These are phyloP conservation scores for Ceratocystis alfenasii DNA, from an alignment of 2,329 filamentous ascomycete genomes.

Conservation along the genomic window DNA sequence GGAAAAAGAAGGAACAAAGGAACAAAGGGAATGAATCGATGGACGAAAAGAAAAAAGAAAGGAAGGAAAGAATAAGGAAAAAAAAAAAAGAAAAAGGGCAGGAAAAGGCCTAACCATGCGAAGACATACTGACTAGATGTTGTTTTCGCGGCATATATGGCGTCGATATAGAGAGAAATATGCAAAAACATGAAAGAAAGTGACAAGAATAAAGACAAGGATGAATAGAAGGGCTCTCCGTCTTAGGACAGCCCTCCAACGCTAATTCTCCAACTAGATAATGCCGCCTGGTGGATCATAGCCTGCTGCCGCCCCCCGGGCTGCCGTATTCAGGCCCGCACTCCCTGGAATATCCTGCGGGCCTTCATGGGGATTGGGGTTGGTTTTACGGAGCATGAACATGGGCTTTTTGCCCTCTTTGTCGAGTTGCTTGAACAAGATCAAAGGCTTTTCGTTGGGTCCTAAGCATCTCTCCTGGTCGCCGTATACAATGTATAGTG, in stretches of 20 bases:
- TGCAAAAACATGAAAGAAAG: constrained; percentile 4
- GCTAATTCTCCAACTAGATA: constrained; percentile 33
- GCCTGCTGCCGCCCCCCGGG: constrained; percentile 35
- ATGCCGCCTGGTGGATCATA: constrained; percentile 51
- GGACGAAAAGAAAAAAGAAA: background rate
- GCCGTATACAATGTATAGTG: constrained; percentile 96
- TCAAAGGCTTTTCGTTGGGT: constrained; percentile 83
- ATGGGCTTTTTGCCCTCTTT: constrained; percentile 96
- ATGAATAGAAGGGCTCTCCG: background rate
- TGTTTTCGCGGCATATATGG: background rate
- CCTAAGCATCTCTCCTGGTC: constrained; percentile 91
- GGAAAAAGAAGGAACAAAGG: background rate
- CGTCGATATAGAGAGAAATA: constrained; percentile 1
- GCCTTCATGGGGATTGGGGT: constrained; percentile 39
- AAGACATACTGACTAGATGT: constrained; percentile 1
- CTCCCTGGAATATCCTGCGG: constrained; percentile 39
- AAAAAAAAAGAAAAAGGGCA: background rate
- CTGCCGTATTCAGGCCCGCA: constrained; percentile 38
- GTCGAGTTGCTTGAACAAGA: constrained; percentile 93
- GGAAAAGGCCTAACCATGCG: background rate
- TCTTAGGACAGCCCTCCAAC: background rate
- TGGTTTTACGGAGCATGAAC: constrained; percentile 84
- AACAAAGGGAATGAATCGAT: background rate
- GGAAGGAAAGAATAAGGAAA: background rate
- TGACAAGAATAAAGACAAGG: background rate